phyloP scores from a whole-genome alignment of 371 early-diverging fungal genomes.

The Racocetra persica region DNA sequence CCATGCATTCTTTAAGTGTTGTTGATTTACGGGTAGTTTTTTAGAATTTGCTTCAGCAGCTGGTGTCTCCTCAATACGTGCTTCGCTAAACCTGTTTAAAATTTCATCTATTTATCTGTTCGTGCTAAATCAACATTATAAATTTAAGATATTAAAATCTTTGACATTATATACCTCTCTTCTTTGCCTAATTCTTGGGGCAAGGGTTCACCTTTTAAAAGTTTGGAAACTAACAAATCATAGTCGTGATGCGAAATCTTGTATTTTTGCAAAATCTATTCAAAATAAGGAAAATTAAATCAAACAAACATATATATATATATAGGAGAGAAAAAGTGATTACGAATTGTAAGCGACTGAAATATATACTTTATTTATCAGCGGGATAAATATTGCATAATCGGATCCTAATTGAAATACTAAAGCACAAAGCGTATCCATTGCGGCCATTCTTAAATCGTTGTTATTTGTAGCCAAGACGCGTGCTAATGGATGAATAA shows the following conservation, averaged over 20 bases:
- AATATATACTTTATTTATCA: constrained; percentile 75
- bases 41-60: constrained; percentile 54
- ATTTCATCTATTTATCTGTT: constrained; percentile 35
- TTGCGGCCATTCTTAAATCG: constrained; percentile 73
- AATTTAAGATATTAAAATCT: not conserved
- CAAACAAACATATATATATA: too few species aligned
- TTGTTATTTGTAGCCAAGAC: constrained; percentile 65
- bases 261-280: constrained; percentile 66
- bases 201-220: constrained; percentile 81
- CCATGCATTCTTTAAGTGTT: constrained; percentile 91
- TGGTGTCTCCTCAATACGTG: constrained; percentile 47
- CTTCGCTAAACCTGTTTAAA: constrained; percentile 44
- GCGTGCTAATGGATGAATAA: constrained; percentile 90
- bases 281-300: not conserved
- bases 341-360: not conserved
- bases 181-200: constrained; percentile 56
- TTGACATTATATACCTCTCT: constrained; percentile 12
- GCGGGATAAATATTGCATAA: constrained; percentile 90
- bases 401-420: constrained; percentile 89
- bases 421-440: constrained; percentile 86
- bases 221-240: constrained; percentile 74
- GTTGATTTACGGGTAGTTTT: constrained; percentile 89
- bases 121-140: not conserved
- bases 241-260: constrained; percentile 76
- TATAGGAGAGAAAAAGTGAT: too few species aligned